These are phyloP conservation scores for Alternaria gaisen DNA, from an alignment of 2,329 filamentous ascomycete genomes.

Conservation along the genomic window DNA sequence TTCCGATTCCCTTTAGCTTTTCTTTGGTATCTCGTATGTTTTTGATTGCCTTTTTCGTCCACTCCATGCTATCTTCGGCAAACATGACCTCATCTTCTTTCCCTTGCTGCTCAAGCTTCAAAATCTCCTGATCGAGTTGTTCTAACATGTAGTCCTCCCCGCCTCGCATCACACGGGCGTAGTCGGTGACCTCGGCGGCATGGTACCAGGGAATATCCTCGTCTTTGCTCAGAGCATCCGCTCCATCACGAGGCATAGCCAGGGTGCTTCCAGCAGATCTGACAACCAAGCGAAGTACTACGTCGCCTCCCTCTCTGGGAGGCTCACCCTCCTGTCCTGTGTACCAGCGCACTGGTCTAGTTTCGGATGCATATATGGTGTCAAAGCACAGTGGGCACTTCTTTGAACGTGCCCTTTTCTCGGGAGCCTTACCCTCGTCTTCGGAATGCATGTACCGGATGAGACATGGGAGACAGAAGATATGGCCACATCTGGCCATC, in stretches of 20 bases:
- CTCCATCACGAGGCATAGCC: conserved; percentile 84
- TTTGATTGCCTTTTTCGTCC: conserved; percentile 84
- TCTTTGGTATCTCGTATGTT: conserved; percentile 79
- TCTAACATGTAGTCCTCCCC: conserved; percentile 85
- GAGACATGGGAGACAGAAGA: conserved; percentile 92
- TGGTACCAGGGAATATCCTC: conserved; percentile 95
- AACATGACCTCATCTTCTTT: conserved; percentile 92
- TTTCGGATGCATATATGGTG: conserved; percentile 89
- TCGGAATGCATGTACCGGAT: conserved; percentile 94
- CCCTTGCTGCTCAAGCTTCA: conserved; percentile 77
- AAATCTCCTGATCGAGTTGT: conserved; percentile 82
- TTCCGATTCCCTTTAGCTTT: conserved; percentile 72
- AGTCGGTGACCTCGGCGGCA: conserved; percentile 91
- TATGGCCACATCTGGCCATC: conserved; percentile 97
- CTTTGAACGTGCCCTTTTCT: conserved; percentile 82
- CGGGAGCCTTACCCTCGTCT: conserved; percentile 67
- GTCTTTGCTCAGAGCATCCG: conserved; percentile 71
- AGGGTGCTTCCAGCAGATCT: conserved; percentile 82
- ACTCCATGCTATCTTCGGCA: conserved; percentile 84
- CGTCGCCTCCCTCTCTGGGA: conserved; percentile 84
- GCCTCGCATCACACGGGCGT: conserved; percentile 94
- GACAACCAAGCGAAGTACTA: conserved; percentile 86
- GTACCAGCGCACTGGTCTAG: conserved; percentile 89
- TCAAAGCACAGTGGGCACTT: conserved; percentile 98
- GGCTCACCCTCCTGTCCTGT: conserved; percentile 83